phyloP scores from a whole-genome alignment of 2,329 filamentous ascomycete species.

The Piedraia hortae region DNA sequence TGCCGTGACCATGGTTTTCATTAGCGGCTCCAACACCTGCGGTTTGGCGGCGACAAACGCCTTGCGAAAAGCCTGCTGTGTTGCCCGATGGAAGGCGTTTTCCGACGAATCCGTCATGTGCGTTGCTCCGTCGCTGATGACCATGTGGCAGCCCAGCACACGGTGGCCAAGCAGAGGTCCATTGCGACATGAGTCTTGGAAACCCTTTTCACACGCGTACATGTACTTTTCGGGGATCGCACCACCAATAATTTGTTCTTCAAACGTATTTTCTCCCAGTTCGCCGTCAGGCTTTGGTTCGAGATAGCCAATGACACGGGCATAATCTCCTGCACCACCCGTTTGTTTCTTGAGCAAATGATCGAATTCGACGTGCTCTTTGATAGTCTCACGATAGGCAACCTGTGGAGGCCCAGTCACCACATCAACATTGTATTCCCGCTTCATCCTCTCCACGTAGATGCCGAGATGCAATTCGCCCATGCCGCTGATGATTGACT shows the following conservation, averaged over 20 bases:
- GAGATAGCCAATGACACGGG: slow-evolving; percentile 72
- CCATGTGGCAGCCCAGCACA: slow-evolving; percentile 71
- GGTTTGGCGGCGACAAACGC: slow-evolving; percentile 60
- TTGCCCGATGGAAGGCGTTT: slow-evolving; percentile 81
- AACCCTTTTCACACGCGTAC: slow-evolving; percentile 83
- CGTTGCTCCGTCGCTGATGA: slow-evolving; percentile 84
- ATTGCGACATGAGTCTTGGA: slow-evolving; percentile 54
- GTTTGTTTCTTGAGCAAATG: slow-evolving; percentile 86
- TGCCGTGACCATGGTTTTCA: slow-evolving; percentile 93
- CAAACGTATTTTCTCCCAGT: slow-evolving; percentile 52
- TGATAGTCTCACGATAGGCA: slow-evolving; percentile 86
- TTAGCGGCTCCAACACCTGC: slow-evolving; percentile 73
- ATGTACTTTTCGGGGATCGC: slow-evolving; percentile 89
- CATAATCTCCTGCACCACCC: slow-evolving; percentile 85
- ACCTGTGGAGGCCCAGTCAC: slow-evolving; percentile 90
- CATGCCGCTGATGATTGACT: slow-evolving; percentile 97
- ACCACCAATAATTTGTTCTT: slow-evolving; percentile 66
- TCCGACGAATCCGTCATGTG: slow-evolving; percentile 96
- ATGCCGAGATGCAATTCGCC: slow-evolving; percentile 91
- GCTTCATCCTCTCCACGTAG: slow-evolving; percentile 85
- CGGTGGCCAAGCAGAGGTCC: slow-evolving; percentile 80
- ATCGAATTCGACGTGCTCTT: slow-evolving; percentile 56
- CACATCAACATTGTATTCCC: slow-evolving; percentile 91
- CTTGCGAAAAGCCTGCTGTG: slow-evolving; percentile 89
- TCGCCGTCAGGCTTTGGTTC: slow-evolving; percentile 41